A percentile compares a stretch with the other conserved stretches of the same genome.
These are phyloP conservation scores for Rhodotorula taiwanensis DNA, from an alignment of 768 basidiomycete species.

Conservation along the genomic window DNA sequence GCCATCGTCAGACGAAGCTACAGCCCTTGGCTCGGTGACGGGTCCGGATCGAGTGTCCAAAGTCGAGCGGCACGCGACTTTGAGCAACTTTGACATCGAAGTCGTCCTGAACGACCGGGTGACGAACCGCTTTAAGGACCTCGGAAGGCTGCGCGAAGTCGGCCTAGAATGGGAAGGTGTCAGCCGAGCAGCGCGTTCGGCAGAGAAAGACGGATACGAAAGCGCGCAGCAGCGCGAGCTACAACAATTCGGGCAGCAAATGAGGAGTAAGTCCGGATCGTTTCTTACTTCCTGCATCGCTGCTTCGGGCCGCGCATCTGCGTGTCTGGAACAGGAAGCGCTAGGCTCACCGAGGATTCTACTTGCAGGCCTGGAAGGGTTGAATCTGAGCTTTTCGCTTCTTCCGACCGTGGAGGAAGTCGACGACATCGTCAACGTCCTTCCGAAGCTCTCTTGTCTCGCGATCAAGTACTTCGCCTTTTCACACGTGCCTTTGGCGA, in stretches of 20 bases:
- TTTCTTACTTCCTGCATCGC: no score
- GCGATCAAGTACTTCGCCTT: slow-evolving; percentile 63
- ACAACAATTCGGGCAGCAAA: neutral
- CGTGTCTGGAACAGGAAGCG: neutral
- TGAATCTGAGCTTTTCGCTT: slow-evolving; percentile 17
- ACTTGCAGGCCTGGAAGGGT: slow-evolving; percentile 11
- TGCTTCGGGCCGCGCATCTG: no score
- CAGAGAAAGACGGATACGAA: slow-evolving; percentile 48
- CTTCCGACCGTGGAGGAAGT: slow-evolving; percentile 27
- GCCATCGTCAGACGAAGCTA: no score
- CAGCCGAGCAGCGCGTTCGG: slow-evolving; percentile 44
- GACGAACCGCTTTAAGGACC: slow-evolving; percentile 58
- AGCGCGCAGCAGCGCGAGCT: slow-evolving; percentile 29
- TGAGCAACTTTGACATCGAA: slow-evolving; percentile 74
- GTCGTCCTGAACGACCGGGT: slow-evolving; percentile 76
- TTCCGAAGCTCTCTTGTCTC: slow-evolving; percentile 60
- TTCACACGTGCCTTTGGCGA: neutral
- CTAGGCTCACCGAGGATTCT: no score
- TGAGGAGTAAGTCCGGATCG: slow-evolving; percentile 12
- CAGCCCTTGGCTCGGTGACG: slow-evolving; percentile 23
- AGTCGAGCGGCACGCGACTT: slow-evolving; percentile 70
- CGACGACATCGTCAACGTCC: slow-evolving; percentile 53
- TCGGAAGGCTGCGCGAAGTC: slow-evolving; percentile 65
- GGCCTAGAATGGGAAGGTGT: slow-evolving; percentile 70
- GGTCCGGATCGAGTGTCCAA: slow-evolving; percentile 48